Conservation (phyloP, 2,329 filamentous ascomycete species). For the Cordyceps cicadae region DNA sequence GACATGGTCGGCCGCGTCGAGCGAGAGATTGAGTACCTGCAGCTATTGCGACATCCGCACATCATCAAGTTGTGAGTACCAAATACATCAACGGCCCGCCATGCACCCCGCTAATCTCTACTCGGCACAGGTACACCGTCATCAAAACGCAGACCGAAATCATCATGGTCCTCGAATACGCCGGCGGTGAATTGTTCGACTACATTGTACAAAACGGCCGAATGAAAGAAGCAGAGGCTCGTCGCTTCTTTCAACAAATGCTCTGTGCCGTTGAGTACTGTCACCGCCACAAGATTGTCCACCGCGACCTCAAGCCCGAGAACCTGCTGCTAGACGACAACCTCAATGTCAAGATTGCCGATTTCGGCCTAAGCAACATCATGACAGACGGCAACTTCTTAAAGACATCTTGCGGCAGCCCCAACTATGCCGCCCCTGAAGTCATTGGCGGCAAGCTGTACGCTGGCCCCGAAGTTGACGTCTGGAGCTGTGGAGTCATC, state of each 20-base stretch:
- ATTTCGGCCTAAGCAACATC: conserved; percentile 97
- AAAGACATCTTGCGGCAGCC: conserved; percentile 96
- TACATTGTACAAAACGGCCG: conserved; percentile 93
- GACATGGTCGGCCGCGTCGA: conserved; percentile 98
- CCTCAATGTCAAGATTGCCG: conserved; percentile 97
- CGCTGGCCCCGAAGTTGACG: conserved; percentile 93
- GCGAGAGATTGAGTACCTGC: conserved; percentile 95
- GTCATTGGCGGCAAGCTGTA: conserved; percentile 98
- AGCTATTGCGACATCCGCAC: conserved; percentile 89
- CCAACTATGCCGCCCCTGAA: conserved; percentile 95
- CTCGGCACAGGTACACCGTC: conserved; percentile 66
- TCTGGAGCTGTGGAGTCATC: conserved; percentile 95
- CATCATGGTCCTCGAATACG: conserved; percentile 98
- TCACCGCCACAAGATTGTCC: conserved; percentile 96
- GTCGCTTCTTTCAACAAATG: conserved; percentile 98
- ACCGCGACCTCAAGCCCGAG: conserved; percentile 94
- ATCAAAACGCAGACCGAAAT: conserved; percentile 93
- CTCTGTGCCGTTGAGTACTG: conserved; percentile 98
- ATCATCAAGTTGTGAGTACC: conserved; percentile 86
- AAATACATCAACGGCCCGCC: not conserved
- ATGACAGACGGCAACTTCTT: conserved; percentile 99
- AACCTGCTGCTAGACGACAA: conserved; percentile 91
- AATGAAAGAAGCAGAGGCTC: conserved; percentile 85
- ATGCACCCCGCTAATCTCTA: not conserved
- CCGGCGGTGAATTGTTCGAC: conserved; percentile 92